Base-by-base conservation (phyloP, 1,284 basidiomycete species). In the Ganoderma lucidum region DNA sequence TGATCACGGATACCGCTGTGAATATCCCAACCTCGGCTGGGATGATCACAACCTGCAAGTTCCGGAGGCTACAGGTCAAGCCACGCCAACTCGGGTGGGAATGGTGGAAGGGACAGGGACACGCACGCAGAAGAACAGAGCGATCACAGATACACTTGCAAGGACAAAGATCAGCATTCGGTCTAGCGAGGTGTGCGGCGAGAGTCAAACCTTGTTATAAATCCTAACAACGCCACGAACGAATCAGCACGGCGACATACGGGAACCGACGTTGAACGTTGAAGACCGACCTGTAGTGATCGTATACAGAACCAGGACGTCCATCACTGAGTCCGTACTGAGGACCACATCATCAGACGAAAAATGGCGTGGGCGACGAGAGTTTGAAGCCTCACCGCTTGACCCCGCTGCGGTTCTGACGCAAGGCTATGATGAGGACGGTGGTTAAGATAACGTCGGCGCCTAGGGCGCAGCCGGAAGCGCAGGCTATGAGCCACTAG, bases 321-420 rank as follows among this genome's bases (percentile, higher is more conserved):
- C 53, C 53, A 56, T 17, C 53, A 56, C 53, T 2, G 53, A 56
- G 32, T 56, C 53, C 30, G 53, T 56, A 10, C 53, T 56, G 30
- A 6, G 5, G 5, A 12, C 32, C 15, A 9, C 6, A 8, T 9
- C 5, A 35, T 56, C 53, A 56, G 53, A 28, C 48, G 12, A 12
- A 19, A 35, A 56, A 35, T 28, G 53, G 9, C 6, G 15, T 6
- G 15, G 32, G 30, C 6, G 14, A 8, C 30, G 23, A 23, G 32
- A 32, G 6, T 12, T 8, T 35, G 30, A 8, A 19, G 6, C 6
- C 53, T 56, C 53, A 56, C 53, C 53, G 53, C 53, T 32, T 56
- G 30, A 35, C 28, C 0, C 53, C 53, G 32, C 53, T 32, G 17
- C 53, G 53, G 53, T 35, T 56, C 30, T 56, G 53, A 19, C 53